phyloP scores from a whole-genome alignment of 495 filamentous ascomycete genomes.

The Lophium mytilinum region DNA sequence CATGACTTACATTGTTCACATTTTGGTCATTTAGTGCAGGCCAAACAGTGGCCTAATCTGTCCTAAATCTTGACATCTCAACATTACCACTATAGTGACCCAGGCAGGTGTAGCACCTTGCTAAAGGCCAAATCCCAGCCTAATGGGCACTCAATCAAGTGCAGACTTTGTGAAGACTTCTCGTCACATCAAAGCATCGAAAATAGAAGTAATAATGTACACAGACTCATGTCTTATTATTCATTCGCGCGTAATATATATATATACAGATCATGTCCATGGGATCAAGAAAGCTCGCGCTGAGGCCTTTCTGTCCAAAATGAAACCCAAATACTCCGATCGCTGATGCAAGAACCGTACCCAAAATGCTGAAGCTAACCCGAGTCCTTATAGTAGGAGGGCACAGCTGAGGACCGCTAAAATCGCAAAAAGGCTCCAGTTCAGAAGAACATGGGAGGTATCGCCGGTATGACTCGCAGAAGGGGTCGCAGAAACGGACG shows the following conservation, averaged over 20 bases:
- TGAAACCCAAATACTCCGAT: neutral
- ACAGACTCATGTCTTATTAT: neutral
- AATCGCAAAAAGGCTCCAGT: neutral
- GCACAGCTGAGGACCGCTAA: neutral
- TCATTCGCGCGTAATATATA: neutral
- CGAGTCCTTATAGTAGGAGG: neutral
- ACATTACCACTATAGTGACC: too few relatives aligned
- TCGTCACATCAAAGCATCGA: neutral
- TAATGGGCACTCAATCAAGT: too few relatives aligned
- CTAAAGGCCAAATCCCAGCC: too few relatives aligned
- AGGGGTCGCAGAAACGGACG: neutral
- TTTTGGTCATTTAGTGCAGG: too few relatives aligned
- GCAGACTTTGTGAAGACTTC: too few relatives aligned
- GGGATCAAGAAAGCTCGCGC: neutral
- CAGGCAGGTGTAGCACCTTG: too few relatives aligned
- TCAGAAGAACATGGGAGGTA: neutral
- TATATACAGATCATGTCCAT: neutral
- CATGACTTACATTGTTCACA: too few relatives aligned
- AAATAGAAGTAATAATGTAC: neutral
- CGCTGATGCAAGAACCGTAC: neutral
- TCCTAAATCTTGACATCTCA: too few relatives aligned
- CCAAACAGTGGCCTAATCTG: too few relatives aligned
- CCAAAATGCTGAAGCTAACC: neutral
- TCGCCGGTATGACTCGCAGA: neutral
- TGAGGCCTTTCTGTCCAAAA: neutral